Percentiles rank a stretch among this genome's conserved stretches.
Evolutionary conservation across 805 yeast species (phyloP).

Genomic region (Myxozyma kluyveri): DNA sequence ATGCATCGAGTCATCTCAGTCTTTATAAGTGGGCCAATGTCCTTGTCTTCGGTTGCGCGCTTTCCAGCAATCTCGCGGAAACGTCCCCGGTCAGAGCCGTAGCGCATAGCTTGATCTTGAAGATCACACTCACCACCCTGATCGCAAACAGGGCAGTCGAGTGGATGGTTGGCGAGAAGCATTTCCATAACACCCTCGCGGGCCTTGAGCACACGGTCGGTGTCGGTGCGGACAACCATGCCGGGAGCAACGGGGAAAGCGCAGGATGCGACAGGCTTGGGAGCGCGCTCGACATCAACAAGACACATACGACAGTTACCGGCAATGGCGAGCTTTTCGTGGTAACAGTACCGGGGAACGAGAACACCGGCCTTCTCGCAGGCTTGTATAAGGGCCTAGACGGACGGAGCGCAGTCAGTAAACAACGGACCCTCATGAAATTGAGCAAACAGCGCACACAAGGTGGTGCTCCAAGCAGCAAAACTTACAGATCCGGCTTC

Average conservation of each 20-base stretch:
- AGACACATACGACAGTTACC: constrained; percentile 94
- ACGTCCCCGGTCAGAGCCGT: constrained; percentile 84
- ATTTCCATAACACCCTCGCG: constrained; percentile 90
- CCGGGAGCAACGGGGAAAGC: constrained; percentile 90
- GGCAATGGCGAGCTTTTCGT: constrained; percentile 84
- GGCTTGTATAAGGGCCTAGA: constrained; percentile 73
- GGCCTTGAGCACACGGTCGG: constrained; percentile 74
- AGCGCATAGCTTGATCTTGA: constrained; percentile 77
- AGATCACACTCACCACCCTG: constrained; percentile 94
- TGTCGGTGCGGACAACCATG: constrained; percentile 78
- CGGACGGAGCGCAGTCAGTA: neutral
- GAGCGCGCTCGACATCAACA: constrained; percentile 85
- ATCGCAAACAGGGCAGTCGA: constrained; percentile 90
- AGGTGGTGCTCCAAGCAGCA: too few relatives aligned
- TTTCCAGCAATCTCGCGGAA: constrained; percentile 78
- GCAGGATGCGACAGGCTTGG: constrained; percentile 86
- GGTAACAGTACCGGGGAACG: constrained; percentile 87
- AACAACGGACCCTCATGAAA: neutral
- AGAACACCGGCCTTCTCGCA: constrained; percentile 87
- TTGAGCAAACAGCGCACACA: neutral
- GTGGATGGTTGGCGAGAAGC: constrained; percentile 82
- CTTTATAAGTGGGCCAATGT: constrained; percentile 83
- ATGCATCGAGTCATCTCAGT: constrained; percentile 91
- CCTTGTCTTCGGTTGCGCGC: constrained; percentile 87
- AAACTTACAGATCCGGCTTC: constrained; percentile 65